Evolutionary conservation across 2,329 filamentous ascomycete species (phyloP).

Genomic region (Aspergillus quadricinctus): DNA sequence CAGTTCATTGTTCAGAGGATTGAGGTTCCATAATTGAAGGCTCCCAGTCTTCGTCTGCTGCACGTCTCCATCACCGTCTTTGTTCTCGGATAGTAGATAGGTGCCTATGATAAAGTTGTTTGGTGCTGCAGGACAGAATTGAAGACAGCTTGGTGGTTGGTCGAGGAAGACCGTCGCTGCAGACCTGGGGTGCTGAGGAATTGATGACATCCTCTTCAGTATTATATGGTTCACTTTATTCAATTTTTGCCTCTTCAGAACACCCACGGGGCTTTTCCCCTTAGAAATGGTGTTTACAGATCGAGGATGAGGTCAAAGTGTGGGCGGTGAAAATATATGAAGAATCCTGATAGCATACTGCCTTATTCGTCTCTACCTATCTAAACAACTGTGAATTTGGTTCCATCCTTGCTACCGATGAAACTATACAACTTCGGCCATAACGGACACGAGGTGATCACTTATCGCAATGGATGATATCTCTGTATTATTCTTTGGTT

Average conservation of each 20-base stretch:
- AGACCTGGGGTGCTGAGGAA: slow-evolving; percentile 25
- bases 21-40: slow-evolving; percentile 61
- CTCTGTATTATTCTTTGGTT: neutral
- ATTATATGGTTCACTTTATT: neutral
- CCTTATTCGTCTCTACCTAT: neutral
- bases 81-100: slow-evolving; percentile 59
- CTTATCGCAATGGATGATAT: neutral
- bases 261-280: neutral
- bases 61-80: slow-evolving; percentile 22
- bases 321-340: neutral
- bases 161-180: slow-evolving; percentile 35
- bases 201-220: neutral
- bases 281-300: neutral
- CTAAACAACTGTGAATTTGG: neutral
- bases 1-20: slow-evolving; percentile 26
- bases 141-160: slow-evolving; percentile 43
- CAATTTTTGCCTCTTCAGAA: neutral
- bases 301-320: neutral
- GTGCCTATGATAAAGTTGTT: slow-evolving; percentile 76
- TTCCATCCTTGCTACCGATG: neutral
- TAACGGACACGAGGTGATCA: neutral
- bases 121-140: slow-evolving; percentile 45
- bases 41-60: slow-evolving; percentile 68
- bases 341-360: neutral
- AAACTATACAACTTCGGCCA: neutral